Base-by-base conservation (phyloP, 1,284 basidiomycete species). In the Ceratobasidium sp. region DNA sequence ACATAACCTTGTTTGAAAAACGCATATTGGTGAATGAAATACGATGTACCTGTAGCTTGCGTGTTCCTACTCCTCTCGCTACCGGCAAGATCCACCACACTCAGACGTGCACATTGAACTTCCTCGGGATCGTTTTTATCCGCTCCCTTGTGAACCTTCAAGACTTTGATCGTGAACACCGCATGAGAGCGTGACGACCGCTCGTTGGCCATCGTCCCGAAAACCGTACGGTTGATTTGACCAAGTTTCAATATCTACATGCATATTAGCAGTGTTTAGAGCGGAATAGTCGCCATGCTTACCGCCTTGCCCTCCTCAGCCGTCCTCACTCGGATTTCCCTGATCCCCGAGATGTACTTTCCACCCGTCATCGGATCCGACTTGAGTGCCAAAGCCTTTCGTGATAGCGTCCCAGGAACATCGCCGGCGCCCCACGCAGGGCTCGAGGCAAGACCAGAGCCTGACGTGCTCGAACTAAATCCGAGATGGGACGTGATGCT, bases 11-110 rank as follows among this genome's bases (percentile, higher is more conserved):
- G 1, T 58, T 32, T 21, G 46, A 34, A 45, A 21, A 32, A 3
- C 10, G 12, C 55, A 26, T 4, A 8, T 9, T 32, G 23, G 16
- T 1, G n/a, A 65, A 1, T 41, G n/a, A 21, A 21, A 28, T 41
- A 48, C 10, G 14, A 73, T 74, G 14, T 34, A 61, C 84, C 84
- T 0, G 92, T 93, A 1, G 93, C 93, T 60, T 93, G 92, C 0
- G 97, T 97, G 79, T 98, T 93, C 76, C 94, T 92, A 8, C 91
- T 93, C 43, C 97, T 86, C 81, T 99, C 97, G 0, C 94, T 97
- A 0, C 97, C 97, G 14, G 97, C 97, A 3, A 99, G 87, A 79
- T 99, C 97, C 55, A 99, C 96, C 32, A 99, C 87, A 1, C 95
- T 95, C 64, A 98, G 84, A 39, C 96, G 88, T 0, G 95, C 92